Evolutionary conservation across 495 filamentous ascomycete species (phyloP).

Genomic region (Lasiosphaeria hispida): DNA sequence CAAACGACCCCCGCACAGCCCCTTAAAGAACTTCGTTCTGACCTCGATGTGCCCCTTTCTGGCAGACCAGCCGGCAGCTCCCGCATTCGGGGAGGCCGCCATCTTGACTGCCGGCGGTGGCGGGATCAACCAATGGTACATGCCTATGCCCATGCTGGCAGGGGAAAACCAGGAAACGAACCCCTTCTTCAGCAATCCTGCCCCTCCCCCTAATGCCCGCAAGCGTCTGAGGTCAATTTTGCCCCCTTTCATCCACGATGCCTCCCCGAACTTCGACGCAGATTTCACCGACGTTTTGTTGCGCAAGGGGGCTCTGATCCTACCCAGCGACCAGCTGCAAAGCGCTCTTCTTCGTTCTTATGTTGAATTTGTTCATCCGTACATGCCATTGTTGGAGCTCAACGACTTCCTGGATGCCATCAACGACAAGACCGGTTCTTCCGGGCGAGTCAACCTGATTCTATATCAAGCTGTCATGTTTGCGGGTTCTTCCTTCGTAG

Average conservation of each 20-base stretch:
- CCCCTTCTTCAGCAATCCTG: no score
- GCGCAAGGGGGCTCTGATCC: constrained; percentile 69
- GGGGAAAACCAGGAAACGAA: no score
- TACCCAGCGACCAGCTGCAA: constrained; percentile 65
- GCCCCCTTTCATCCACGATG: constrained; percentile 70
- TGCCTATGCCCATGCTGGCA: no score
- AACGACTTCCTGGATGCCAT: constrained; percentile 69
- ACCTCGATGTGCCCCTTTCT: no score
- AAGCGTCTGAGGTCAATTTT: constrained; percentile 26
- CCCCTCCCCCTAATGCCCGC: no score
- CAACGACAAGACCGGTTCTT: constrained; percentile 60
- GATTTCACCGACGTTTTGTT: constrained; percentile 68
- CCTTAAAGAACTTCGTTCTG: no score
- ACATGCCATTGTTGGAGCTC: constrained; percentile 82
- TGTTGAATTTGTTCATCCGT: constrained; percentile 81
- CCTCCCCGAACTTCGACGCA: constrained; percentile 63
- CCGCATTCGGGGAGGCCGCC: no score
- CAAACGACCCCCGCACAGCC: no score
- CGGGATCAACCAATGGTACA: no score
- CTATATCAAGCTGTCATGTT: constrained; percentile 84
- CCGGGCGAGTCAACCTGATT: constrained; percentile 70
- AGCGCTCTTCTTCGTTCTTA: constrained; percentile 73
- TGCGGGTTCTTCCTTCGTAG: constrained; percentile 72
- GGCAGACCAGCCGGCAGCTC: no score
- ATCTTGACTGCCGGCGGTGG: no score